phyloP scores from a whole-genome alignment of 306 rosid genomes.

The Chamaecrista fasciculata region DNA sequence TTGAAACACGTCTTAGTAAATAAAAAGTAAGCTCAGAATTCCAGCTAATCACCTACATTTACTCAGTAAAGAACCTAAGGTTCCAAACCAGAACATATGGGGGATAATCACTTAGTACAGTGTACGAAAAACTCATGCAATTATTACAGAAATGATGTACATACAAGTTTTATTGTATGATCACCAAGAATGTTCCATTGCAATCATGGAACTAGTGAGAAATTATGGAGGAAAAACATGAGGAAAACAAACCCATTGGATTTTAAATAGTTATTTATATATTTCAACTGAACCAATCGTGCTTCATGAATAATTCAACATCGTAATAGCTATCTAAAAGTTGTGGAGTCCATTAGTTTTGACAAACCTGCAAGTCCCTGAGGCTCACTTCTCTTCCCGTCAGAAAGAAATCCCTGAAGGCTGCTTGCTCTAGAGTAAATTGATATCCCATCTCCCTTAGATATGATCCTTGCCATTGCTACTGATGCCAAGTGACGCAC shows the following conservation, averaged over 20 bases:
- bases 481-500: constrained; percentile 94
- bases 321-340: constrained; percentile 26
- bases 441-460: constrained; percentile 85
- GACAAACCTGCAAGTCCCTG: constrained; percentile 83
- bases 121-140: background rate
- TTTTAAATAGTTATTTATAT: constrained; percentile 16
- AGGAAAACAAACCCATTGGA: background rate
- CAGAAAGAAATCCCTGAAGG: constrained; percentile 96
- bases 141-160: background rate
- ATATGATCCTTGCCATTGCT: constrained; percentile 83
- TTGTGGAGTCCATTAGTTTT: constrained; percentile 12
- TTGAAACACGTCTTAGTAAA: too few species aligned
- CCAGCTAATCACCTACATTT: background rate
- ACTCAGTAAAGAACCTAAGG: background rate
- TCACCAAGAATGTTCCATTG: background rate
- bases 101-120: background rate
- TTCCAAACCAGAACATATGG: background rate
- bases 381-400: constrained; percentile 82
- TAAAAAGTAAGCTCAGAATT: background rate
- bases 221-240: background rate
- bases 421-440: constrained; percentile 91
- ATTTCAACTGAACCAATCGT: constrained; percentile 12
- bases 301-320: constrained; percentile 25
- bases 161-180: constrained; percentile 15
- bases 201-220: background rate